phyloP scores from a whole-genome alignment of 2,329 filamentous ascomycete species.

The Pezizomycotina sp. region DNA sequence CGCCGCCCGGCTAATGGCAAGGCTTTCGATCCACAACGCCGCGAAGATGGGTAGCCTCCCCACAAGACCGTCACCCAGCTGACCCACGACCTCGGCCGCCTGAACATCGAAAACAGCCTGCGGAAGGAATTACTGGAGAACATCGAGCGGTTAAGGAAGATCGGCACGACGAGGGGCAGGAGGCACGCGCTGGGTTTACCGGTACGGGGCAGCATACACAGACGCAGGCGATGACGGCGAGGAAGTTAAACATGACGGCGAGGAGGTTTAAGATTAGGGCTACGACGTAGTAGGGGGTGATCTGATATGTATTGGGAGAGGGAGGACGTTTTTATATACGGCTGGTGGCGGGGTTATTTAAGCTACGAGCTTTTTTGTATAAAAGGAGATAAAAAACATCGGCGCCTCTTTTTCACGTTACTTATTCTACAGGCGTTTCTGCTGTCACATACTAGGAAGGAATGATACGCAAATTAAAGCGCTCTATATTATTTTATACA shows the following conservation, averaged over 20 bases:
- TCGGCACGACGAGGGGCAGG: slow-evolving; percentile 74
- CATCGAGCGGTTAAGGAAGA: slow-evolving; percentile 71
- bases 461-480: too few species aligned
- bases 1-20: slow-evolving; percentile 64
- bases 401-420: too few species aligned
- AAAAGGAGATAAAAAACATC: too few species aligned
- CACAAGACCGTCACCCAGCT: slow-evolving; percentile 64
- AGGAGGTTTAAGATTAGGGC: slow-evolving; percentile 33
- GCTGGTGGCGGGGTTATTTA: too few species aligned
- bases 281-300: too few species aligned
- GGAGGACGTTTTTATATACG: too few species aligned
- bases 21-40: slow-evolving; percentile 70
- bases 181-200: slow-evolving; percentile 76
- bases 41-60: slow-evolving; percentile 60
- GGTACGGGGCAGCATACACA: slow-evolving; percentile 80
- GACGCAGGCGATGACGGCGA: slow-evolving; percentile 48
- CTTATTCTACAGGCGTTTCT: too few species aligned
- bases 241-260: slow-evolving; percentile 45
- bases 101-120: slow-evolving; percentile 89
- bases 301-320: too few species aligned
- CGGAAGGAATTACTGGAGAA: slow-evolving; percentile 64
- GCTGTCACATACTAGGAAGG: too few species aligned
- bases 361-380: too few species aligned
- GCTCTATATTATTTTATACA: too few species aligned
- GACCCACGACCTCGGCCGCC: slow-evolving; percentile 67